Conservation (phyloP, 805 yeast species). For the Scheffersomyces lignosus region DNA sequence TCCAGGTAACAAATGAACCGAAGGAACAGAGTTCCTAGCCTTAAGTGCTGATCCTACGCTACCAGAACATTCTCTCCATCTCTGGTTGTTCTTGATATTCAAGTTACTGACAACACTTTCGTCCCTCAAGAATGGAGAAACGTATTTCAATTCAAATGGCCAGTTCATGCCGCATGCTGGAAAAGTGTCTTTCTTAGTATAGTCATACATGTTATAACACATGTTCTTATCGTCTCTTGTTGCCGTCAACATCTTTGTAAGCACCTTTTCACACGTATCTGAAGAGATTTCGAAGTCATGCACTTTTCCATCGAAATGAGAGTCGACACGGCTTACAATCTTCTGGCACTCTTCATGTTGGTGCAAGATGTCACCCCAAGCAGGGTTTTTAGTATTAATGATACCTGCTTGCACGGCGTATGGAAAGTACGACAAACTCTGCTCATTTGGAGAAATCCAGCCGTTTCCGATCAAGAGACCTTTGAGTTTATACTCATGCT, state of each 20-base stretch:
- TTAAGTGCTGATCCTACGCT: slow-evolving; percentile 53
- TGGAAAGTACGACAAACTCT: slow-evolving; percentile 78
- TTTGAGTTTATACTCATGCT: slow-evolving; percentile 44
- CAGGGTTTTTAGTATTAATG: slow-evolving; percentile 40
- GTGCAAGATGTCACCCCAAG: slow-evolving; percentile 41
- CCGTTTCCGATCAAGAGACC: slow-evolving; percentile 89
- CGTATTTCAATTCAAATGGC: slow-evolving; percentile 65
- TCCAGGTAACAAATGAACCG: slow-evolving; percentile 66
- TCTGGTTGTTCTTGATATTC: slow-evolving; percentile 43
- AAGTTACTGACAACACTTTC: slow-evolving; percentile 49
- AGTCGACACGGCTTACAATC: slow-evolving; percentile 34
- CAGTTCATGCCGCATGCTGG: slow-evolving; percentile 92
- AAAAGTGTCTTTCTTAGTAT: slow-evolving; percentile 63
- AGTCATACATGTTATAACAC: slow-evolving; percentile 86
- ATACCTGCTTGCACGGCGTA: slow-evolving; percentile 62
- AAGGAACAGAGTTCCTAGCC: slow-evolving; percentile 55
- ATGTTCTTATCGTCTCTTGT: slow-evolving; percentile 25
- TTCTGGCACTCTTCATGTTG: slow-evolving; percentile 65
- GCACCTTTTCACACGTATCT: slow-evolving; percentile 48
- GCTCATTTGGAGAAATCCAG: slow-evolving; percentile 88
- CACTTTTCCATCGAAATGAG: slow-evolving; percentile 14
- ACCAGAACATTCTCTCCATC: slow-evolving; percentile 80
- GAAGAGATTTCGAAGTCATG: slow-evolving; percentile 25
- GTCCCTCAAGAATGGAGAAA: slow-evolving; percentile 50
- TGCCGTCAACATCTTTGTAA: slow-evolving; percentile 30